Evolutionary conservation across 768 basidiomycete genomes (phyloP), one percentile per base, ranked within the genome.

Genomic region (Suillus cothurnatus): DNA sequence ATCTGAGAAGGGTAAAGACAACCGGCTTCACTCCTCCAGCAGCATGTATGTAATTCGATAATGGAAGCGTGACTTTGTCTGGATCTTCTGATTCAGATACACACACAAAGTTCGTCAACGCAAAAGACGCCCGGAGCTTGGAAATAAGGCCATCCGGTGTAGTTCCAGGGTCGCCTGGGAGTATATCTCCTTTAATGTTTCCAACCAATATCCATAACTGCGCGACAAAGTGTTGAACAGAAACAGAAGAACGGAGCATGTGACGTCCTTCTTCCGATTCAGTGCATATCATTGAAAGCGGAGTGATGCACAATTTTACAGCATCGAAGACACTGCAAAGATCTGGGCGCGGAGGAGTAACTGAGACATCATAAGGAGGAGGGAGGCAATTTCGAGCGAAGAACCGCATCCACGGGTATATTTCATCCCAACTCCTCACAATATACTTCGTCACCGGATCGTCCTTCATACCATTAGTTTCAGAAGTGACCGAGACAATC

Each of bases 331-430:
- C 21, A 14, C 3, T 55, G 53, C 53, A 55, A 55, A 55, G 5
- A 55, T 55, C 53, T 11, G 53, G 53, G 31, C 19, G 53, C 1
- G 53, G 53, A 32, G 53, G 53, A 31, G 53, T 21, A 32, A 55
- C 19, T n/a, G 53, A 55, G 53, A 55, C 31, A 21, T 55, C 53
- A 21, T 55, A 55, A 55, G 53, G 53, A 55, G 53, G 53, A 6
- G 53, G 53, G 19, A 55, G 53, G 53, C 53, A 55, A 12, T 55
- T 55, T 12, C 31, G 31, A 32, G 31, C 53, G 19, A 55, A 32
- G 31, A 55, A 55, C 53, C 19, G 31, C 53, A 55, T 55, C 53
- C 53, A 55, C 19, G 53, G 53, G 6, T 55, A 55, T 32, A 12
- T 6, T n/a, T 21, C 31, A 6, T 32, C 31, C 53, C 53, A 55